These are phyloP conservation scores for Groenewaldozyma salmanticensis DNA, from an alignment of 805 yeast species.

Conservation along the genomic window DNA sequence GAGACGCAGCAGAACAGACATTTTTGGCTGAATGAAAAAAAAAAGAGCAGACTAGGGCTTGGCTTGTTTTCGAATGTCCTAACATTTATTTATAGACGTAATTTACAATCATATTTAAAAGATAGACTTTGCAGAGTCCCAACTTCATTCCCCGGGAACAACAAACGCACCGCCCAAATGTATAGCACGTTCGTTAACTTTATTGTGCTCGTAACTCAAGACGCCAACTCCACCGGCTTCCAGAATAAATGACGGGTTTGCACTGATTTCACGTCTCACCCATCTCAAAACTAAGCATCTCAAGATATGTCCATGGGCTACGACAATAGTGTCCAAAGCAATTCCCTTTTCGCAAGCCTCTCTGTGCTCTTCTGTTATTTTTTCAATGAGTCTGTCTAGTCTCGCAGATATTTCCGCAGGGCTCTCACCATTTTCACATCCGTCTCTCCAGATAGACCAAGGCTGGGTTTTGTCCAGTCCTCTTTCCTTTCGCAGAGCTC, in stretches of 20 bases:
- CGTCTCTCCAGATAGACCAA: conserved; percentile 87
- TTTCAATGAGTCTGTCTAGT: conserved; percentile 58
- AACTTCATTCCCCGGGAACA: conserved; percentile 31
- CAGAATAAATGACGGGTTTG: conserved; percentile 71
- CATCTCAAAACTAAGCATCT: conserved; percentile 86
- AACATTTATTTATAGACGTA: neutral
- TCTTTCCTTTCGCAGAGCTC: conserved; percentile 43
- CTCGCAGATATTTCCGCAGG: conserved; percentile 57
- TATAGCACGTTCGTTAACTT: conserved; percentile 78
- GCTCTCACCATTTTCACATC: conserved; percentile 85
- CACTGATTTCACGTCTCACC: conserved; percentile 50
- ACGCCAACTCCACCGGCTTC: conserved; percentile 97
- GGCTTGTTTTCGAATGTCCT: neutral
- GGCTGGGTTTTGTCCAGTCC: conserved; percentile 42
- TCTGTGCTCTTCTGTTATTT: conserved; percentile 43
- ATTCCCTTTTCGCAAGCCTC: conserved; percentile 26
- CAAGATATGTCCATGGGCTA: conserved; percentile 90
- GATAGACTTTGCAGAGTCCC: too few relatives aligned
- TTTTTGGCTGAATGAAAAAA: too few relatives aligned
- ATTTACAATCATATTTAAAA: too few relatives aligned
- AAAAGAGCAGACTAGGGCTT: neutral
- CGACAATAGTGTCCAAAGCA: conserved; percentile 57
- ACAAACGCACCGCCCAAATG: conserved; percentile 74
- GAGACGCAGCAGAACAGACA: neutral
- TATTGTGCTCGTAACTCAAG: conserved; percentile 78